phyloP scores from a whole-genome alignment of 768 basidiomycete species.

The Lyophyllum decastes region DNA sequence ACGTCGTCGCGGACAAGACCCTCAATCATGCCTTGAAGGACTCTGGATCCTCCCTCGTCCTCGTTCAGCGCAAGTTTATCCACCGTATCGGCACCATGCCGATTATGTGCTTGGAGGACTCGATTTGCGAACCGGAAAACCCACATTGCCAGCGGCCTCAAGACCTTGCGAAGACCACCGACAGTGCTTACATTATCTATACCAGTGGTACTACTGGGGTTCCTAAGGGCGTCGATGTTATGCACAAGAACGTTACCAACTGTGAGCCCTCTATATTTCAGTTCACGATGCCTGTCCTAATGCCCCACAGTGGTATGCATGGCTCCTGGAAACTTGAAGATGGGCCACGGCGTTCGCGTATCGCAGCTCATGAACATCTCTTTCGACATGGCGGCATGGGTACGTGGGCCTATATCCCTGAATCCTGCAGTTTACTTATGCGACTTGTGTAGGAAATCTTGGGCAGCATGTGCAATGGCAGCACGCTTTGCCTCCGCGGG shows the following conservation, averaged over 20 bases:
- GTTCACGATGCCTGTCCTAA: too few species aligned
- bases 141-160: too few species aligned
- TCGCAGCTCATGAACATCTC: constrained; percentile 63
- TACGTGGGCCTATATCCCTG: constrained; percentile 4
- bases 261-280: constrained; percentile 36
- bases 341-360: constrained; percentile 54
- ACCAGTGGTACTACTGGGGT: constrained; percentile 64
- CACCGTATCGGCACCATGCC: constrained; percentile 31
- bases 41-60: constrained; percentile 40
- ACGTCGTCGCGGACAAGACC: constrained; percentile 52
- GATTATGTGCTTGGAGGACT: constrained; percentile 30
- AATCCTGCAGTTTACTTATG: constrained; percentile 28
- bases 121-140: constrained; percentile 21
- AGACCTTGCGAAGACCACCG: constrained; percentile 10
- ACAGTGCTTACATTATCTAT: constrained; percentile 59
- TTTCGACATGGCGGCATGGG: constrained; percentile 71
- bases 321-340: constrained; percentile 56
- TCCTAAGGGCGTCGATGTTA: constrained; percentile 60
- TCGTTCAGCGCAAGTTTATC: constrained; percentile 41
- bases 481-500: constrained; percentile 51
- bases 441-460: constrained; percentile 51
- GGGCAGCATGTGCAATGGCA: constrained; percentile 48
- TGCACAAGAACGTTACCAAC: constrained; percentile 57
- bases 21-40: constrained; percentile 51
- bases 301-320: constrained; percentile 30